Conservation (phyloP, 169 alveolate genomes). For the Prorocentrum cordatum region DNA sequence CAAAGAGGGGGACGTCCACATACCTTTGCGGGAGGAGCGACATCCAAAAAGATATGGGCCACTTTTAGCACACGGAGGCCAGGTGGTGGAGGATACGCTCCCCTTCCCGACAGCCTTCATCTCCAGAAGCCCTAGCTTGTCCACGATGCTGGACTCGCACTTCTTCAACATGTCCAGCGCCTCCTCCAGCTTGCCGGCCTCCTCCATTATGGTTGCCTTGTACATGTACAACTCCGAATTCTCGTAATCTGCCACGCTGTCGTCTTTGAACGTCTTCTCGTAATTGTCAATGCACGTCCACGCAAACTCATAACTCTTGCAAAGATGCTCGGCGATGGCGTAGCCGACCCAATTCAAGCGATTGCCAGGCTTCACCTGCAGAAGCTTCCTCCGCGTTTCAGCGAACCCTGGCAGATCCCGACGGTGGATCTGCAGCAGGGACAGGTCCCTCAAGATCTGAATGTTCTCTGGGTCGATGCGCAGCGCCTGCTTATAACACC, state of each 20-base stretch:
- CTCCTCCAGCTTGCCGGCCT: constrained; percentile 60
- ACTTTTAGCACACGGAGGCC: too few relatives aligned
- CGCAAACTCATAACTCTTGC: constrained; percentile 63
- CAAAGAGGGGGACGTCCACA: too few relatives aligned
- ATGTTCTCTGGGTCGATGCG: constrained; percentile 48
- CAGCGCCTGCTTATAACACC: constrained; percentile 1
- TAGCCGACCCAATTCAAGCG: constrained; percentile 9
- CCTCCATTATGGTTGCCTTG: constrained; percentile 67
- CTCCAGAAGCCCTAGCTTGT: constrained; percentile 51
- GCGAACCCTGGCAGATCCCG: constrained; percentile 62
- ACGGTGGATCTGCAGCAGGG: constrained; percentile 53
- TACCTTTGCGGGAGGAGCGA: too few relatives aligned
- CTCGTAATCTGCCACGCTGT: constrained; percentile 4
- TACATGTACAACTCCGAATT: constrained; percentile 40
- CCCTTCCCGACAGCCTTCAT: too few relatives aligned
- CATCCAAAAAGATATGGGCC: too few relatives aligned
- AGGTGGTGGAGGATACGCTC: too few relatives aligned
- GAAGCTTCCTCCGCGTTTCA: constrained; percentile 53
- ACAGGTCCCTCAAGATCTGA: constrained; percentile 45
- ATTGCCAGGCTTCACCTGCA: not conserved
- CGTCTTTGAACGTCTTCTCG: constrained; percentile 59
- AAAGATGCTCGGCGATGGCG: constrained; percentile 59
- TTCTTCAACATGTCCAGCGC: constrained; percentile 24
- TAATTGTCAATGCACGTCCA: constrained; percentile 66
- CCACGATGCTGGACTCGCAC: constrained; percentile 30